Conservation (phyloP, 2,329 filamentous ascomycete genomes). For the Phoma sp. region DNA sequence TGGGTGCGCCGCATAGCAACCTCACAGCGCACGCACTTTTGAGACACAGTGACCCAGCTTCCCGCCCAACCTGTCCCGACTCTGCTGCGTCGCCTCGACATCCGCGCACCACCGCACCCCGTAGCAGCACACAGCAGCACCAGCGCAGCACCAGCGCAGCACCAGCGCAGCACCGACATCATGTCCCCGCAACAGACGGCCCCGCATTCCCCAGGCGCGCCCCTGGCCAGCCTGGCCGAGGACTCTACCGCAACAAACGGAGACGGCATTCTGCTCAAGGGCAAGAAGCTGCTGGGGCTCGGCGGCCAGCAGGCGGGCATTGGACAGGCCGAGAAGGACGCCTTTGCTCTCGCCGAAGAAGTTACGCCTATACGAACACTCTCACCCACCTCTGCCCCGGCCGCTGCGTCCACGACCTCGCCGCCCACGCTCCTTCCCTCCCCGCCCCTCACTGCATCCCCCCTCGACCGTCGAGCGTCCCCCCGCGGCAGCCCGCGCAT, state of each 20-base stretch:
- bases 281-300: slow-evolving; percentile 49
- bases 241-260: slow-evolving; percentile 25
- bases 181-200: slow-evolving; percentile 11
- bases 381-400: slow-evolving; percentile 16
- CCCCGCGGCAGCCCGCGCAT: slow-evolving; percentile 49
- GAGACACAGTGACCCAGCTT: too few relatives aligned
- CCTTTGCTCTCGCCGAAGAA: slow-evolving; percentile 18
- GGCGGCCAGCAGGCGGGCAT: slow-evolving; percentile 45
- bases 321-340: slow-evolving; percentile 19
- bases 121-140: neutral
- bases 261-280: slow-evolving; percentile 39
- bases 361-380: slow-evolving; percentile 17
- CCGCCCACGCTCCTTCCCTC: slow-evolving; percentile 39
- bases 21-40: neutral
- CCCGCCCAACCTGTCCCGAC: neutral
- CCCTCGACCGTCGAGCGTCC: slow-evolving; percentile 39
- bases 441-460: slow-evolving; percentile 40
- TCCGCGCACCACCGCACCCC: neutral
- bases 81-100: neutral
- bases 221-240: slow-evolving; percentile 9
- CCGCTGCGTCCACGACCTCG: slow-evolving; percentile 26
- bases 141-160: neutral
- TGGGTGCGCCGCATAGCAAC: slow-evolving; percentile 8
- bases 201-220: slow-evolving; percentile 6
- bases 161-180: slow-evolving; percentile 1